Base-by-base conservation (phyloP, 352 stramenopile genomes). In the Blastocystis sp. region DNA sequence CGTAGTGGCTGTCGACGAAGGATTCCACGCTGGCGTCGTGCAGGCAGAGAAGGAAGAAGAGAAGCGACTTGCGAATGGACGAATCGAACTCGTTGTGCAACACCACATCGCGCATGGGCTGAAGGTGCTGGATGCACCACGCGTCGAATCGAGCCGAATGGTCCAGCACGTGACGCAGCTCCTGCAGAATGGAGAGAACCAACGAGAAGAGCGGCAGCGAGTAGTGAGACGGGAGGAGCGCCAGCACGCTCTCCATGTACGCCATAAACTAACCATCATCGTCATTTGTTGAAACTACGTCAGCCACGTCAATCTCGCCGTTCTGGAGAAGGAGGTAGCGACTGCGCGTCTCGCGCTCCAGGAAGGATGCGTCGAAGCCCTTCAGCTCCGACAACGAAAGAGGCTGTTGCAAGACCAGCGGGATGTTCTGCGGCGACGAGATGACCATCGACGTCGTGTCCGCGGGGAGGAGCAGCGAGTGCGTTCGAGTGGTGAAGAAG, bases 301-400 rank as follows among this genome's bases (percentile, higher is more conserved):
- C 59, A 9, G 9, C 4, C 19, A 65, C 59, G 59, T 3, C 21
- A 6, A 65, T 10, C 59, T 85, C 51, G 12, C 55, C 74, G 26
- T 85, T 85, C 29, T 39, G 35, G 31, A 85, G 13, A 2, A 85
- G 41, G 37, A 67, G 66, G 45, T n/a, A 85, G 12, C 37, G 50
- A 67, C 74, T 85, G 29, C 74, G 74, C 45, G 66, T 50, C 51
- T 66, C 74, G 2, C 74, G 51, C 29, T 45, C 55, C n/a, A 65
- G 29, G 9, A 21, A n/a, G 35, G 59, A 39, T n/a, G 35, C 24
- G 33, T 50, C 37, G 19, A 65, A 31, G 33, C 16, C 19, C 16
- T 37, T n/a, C 37, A 65, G 50, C 45, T 65, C 35, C 21, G 31
- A 50, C 71, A 41, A n/a, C 12, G 24, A 45, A 65, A 55, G 45